These are phyloP conservation scores for Nemania abortiva DNA, from an alignment of 2,329 filamentous ascomycete genomes.

Conservation along the genomic window DNA sequence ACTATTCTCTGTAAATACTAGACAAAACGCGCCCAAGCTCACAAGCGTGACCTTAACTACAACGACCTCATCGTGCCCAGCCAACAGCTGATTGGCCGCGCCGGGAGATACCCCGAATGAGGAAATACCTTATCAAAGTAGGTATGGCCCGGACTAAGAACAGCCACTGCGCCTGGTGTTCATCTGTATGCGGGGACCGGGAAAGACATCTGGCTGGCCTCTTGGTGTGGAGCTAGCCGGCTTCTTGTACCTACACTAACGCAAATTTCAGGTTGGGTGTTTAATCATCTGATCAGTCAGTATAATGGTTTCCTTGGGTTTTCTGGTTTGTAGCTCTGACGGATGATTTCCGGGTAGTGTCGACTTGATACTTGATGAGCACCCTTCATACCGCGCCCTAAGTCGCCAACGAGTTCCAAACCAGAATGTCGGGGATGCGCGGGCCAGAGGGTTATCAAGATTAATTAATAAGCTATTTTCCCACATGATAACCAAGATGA, in stretches of 20 bases:
- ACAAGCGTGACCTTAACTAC: conserved; percentile 36
- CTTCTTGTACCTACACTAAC: conserved; percentile 18
- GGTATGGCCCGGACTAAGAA: conserved; percentile 27
- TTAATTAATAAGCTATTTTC: conserved; percentile 20
- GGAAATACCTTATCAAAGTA: conserved; percentile 48
- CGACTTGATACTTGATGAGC: conserved; percentile 3
- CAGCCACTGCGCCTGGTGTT: conserved; percentile 37
- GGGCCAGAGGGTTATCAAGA: conserved; percentile 4
- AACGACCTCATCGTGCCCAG: conserved; percentile 35
- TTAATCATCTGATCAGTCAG: conserved; percentile 22
- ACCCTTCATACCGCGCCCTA: not conserved
- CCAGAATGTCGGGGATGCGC: not conserved
- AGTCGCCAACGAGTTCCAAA: too few relatives aligned
- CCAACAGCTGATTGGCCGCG: conserved; percentile 38
- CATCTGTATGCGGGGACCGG: conserved; percentile 33
- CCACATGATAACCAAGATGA: conserved; percentile 40
- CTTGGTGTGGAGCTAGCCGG: conserved; percentile 16
- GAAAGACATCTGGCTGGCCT: conserved; percentile 14
- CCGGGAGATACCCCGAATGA: conserved; percentile 42
- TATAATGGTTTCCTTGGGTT: not conserved
- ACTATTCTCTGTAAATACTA: conserved; percentile 13
- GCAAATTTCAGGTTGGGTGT: conserved; percentile 12
- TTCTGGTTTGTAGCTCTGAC: conserved; percentile 1
- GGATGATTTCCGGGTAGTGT: not conserved
- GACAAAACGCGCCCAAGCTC: conserved; percentile 2